Evolutionary conservation across 192 early-diverging fungal genomes (phyloP).

Genomic region (Umbelopsis sp.): DNA sequence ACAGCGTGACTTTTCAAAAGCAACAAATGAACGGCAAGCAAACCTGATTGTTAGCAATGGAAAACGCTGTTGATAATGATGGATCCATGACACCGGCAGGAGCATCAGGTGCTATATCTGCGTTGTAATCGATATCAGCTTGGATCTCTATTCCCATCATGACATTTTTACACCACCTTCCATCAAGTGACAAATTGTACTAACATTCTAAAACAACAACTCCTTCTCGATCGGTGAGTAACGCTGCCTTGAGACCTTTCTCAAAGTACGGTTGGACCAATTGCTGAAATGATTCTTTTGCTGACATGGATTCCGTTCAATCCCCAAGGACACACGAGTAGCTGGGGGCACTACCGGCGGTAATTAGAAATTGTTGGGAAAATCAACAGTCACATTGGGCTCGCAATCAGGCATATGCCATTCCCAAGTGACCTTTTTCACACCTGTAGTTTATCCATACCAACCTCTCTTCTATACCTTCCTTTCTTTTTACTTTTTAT

Average conservation of each 20-base stretch:
- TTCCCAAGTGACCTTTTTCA: not conserved
- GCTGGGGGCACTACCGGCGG: not conserved
- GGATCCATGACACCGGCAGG: constrained; percentile 50
- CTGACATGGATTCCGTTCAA: not conserved
- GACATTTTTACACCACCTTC: constrained; percentile 8
- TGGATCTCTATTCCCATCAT: too few relatives aligned
- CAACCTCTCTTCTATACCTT: not conserved
- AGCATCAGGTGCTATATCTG: constrained; percentile 35
- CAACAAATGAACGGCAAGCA: not conserved
- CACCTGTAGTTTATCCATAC: not conserved
- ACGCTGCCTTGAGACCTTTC: constrained; percentile 52
- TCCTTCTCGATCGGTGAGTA: constrained; percentile 64
- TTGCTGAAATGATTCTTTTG: constrained; percentile 9
- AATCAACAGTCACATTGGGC: not conserved
- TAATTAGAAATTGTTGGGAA: not conserved
- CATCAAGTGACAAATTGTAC: not conserved
- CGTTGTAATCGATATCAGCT: not conserved
- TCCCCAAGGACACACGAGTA: constrained; percentile 6
- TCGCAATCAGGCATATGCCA: constrained; percentile 6
- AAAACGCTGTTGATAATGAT: constrained; percentile 59
- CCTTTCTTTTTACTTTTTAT: not conserved
- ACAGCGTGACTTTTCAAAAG: too few relatives aligned
- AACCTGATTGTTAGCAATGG: constrained; percentile 64
- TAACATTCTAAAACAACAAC: constrained; percentile 60
- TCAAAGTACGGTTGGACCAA: constrained; percentile 28